Conservation (phyloP, 805 yeast genomes). For the Clavispora phyllophila region DNA sequence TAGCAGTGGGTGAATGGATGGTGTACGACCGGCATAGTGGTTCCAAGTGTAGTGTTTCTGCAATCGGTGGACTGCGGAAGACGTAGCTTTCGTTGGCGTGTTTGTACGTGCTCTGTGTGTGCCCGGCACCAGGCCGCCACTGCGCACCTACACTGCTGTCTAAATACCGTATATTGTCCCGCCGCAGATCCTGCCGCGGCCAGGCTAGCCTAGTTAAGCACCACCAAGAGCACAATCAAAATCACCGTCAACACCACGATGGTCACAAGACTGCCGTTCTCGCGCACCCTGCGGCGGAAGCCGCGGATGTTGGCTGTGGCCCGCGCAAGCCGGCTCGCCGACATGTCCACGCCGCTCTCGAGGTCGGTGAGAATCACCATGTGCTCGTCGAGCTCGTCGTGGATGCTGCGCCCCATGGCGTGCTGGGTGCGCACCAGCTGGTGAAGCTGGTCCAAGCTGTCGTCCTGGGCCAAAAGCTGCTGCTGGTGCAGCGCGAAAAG, state of each 20-base stretch:
- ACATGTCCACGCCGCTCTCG: constrained; percentile 36
- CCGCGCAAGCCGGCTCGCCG: constrained; percentile 25
- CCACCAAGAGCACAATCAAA: constrained; percentile 35
- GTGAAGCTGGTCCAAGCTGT: constrained; percentile 30
- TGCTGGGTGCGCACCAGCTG: constrained; percentile 32
- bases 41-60: too few species aligned
- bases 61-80: too few species aligned
- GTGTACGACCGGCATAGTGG: too few species aligned
- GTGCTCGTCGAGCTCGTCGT: constrained; percentile 39
- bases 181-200: too few species aligned
- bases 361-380: constrained; percentile 36
- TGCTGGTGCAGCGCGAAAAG: constrained; percentile 41
- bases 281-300: constrained; percentile 31
- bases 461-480: constrained; percentile 34
- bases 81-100: too few species aligned
- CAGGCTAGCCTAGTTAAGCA: constrained; percentile 27
- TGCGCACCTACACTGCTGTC: too few species aligned
- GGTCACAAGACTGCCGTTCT: constrained; percentile 41
- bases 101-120: too few species aligned
- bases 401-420: constrained; percentile 34
- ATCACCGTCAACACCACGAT: constrained; percentile 38
- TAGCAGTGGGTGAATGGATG: too few species aligned
- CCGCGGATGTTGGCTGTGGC: constrained; percentile 27
- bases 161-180: background rate
- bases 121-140: too few species aligned